These are phyloP conservation scores for Karstenula rhodostoma DNA, from an alignment of 2,329 filamentous ascomycete species.

Conservation along the genomic window DNA sequence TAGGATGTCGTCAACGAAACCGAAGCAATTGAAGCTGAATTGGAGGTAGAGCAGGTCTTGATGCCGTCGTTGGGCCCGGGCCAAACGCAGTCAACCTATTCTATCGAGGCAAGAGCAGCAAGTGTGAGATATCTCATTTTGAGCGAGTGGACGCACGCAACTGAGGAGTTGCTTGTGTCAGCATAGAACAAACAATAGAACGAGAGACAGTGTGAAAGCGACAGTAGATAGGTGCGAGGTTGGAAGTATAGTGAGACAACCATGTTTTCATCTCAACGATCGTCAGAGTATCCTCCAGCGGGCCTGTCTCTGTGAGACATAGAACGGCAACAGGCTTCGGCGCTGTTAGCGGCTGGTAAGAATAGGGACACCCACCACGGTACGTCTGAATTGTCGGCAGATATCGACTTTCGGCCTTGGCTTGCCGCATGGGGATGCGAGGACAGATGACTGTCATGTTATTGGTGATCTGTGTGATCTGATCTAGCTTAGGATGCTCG, in stretches of 20 bases:
- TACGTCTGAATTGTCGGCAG: not conserved
- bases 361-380: not conserved
- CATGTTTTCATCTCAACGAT: not conserved
- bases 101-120: not conserved
- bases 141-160: slow-evolving; percentile 13
- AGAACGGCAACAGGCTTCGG: not conserved
- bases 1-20: slow-evolving; percentile 14
- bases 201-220: not conserved
- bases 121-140: slow-evolving; percentile 11
- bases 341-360: not conserved
- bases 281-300: not conserved
- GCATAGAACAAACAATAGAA: not conserved
- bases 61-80: slow-evolving; percentile 14
- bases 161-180: slow-evolving; percentile 3
- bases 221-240: not conserved
- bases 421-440: not conserved
- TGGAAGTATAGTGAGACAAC: not conserved
- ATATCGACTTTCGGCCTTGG: not conserved
- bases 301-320: not conserved
- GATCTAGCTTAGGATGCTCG: not conserved
- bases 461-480: not conserved
- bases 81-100: slow-evolving; percentile 14
- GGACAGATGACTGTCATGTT: not conserved
- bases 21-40: slow-evolving; percentile 7
- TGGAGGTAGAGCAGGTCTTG: slow-evolving; percentile 15